Evolutionary conservation across 2,329 filamentous ascomycete genomes (phyloP), one percentile per base, ranked within the genome.

Genomic region (Fusarium compactum): DNA sequence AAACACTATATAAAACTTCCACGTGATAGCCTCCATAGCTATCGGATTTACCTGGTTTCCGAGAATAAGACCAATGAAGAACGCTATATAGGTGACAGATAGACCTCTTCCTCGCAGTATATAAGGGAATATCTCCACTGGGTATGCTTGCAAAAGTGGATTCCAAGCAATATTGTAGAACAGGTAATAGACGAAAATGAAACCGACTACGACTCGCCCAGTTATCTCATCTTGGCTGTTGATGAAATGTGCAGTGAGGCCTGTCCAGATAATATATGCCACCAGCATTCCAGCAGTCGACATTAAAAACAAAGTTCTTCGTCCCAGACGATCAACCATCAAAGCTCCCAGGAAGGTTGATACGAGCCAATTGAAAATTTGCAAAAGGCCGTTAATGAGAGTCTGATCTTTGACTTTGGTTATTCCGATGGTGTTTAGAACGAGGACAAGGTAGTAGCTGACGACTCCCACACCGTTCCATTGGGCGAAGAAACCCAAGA

Each of bases 101-200:
- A 70, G 7, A n/a, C 67, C 68, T 53, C 64, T 71, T 9, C 58
- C 59, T 6, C 68, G 34, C 4, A 70, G 5, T 9, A 55, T 45
- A 6, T 54, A 71, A 5, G 67, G 68, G 3, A 67, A 24, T 22
- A 71, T 70, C 22, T 71, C 68, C 5, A 70, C 67, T 4, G 67
- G 51, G 15, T 70, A 70, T 1, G 58, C 59, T 2, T 60, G 60
- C 2, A 51, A 43, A 0, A 70, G 25, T 1, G 67, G 67, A 0
- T 67, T 70, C 2, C 56, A 67, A 10, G 67, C 67, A 24, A 71
- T 61, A 6, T 67, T 64, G 24, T 71, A 71, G 58, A 70, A 71
- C 20, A 63, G 53, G 15, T 64, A 67, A 24, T 56, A 71, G 5
- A 71, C 32, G 14, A 71, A 71, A 1, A 71, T 46, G 8, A 71